These are phyloP conservation scores for Rutstroemia sp. DNA, from an alignment of 2,329 filamentous ascomycete genomes.

Conservation along the genomic window DNA sequence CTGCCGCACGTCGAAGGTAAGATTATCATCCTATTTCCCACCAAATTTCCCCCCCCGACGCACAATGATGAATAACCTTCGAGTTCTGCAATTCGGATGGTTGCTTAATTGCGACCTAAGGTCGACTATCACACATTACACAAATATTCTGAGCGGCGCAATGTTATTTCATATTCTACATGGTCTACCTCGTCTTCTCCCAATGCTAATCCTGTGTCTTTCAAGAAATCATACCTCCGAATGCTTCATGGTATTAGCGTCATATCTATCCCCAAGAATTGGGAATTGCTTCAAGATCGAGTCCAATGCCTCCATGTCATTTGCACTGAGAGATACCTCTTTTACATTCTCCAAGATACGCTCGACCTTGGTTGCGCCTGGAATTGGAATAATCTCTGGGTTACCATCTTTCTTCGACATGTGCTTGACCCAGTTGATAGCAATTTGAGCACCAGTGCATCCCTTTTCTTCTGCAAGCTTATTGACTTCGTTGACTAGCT, in stretches of 20 bases:
- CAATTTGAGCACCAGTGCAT: constrained; percentile 55
- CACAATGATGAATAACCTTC: constrained; percentile 23
- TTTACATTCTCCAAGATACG: constrained; percentile 55
- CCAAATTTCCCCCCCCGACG: neutral
- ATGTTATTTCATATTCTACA: neutral
- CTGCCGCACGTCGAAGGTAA: neutral
- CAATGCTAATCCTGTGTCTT: neutral
- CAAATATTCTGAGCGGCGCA: constrained; percentile 11
- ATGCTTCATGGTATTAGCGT: neutral
- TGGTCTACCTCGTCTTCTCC: neutral
- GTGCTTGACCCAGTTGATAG: constrained; percentile 47
- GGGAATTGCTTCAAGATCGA: constrained; percentile 41
- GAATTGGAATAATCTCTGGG: constrained; percentile 53
- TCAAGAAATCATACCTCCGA: neutral
- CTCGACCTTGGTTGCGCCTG: constrained; percentile 50
- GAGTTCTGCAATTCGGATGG: constrained; percentile 29
- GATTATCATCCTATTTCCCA: neutral
- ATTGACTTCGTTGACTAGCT: constrained; percentile 51
- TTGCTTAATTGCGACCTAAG: constrained; percentile 13
- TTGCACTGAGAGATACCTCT: constrained; percentile 40
- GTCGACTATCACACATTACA: constrained; percentile 28
- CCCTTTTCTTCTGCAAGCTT: constrained; percentile 52
- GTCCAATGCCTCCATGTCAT: constrained; percentile 46
- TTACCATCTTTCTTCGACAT: constrained; percentile 25
- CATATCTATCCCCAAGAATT: constrained; percentile 42